Evolutionary conservation across 208 protist genomes (phyloP).

Genomic region (Sergeia podlipaevii): DNA sequence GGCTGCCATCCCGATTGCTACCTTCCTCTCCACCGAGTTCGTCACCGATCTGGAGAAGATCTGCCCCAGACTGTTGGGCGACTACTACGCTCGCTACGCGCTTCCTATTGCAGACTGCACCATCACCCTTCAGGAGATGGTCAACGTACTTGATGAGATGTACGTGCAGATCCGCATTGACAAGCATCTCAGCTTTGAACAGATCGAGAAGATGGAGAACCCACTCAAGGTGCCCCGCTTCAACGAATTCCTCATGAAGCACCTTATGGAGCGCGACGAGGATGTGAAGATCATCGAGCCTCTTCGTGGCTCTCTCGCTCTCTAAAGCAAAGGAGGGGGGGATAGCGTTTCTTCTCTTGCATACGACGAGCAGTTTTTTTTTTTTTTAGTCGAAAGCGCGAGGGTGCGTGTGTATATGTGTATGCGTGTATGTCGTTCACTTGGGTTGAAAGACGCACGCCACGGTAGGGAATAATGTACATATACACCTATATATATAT

Average conservation of each 20-base stretch:
- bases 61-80: conserved; percentile 38
- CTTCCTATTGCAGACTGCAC: conserved; percentile 71
- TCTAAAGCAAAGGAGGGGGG: neutral
- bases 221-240: conserved; percentile 14
- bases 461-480: too few species aligned
- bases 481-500: too few species aligned
- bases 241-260: conserved; percentile 18
- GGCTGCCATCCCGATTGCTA: conserved; percentile 38
- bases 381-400: conserved; percentile 6
- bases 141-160: conserved; percentile 81
- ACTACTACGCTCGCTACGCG: conserved; percentile 57
- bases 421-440: too few species aligned
- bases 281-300: conserved; percentile 15
- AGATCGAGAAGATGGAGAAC: conserved; percentile 46
- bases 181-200: conserved; percentile 26
- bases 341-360: conserved; percentile 10
- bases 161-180: conserved; percentile 60
- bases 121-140: conserved; percentile 83
- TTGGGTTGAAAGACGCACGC: too few species aligned
- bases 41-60: conserved; percentile 54
- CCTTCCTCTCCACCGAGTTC: conserved; percentile 56
- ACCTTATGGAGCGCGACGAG: conserved; percentile 28
- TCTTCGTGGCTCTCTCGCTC: neutral
- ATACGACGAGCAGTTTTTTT: conserved; percentile 9
- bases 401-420: too few species aligned